Evolutionary conservation across 306 rosid genomes (phyloP).

Genomic region (Inga leiocalycina): DNA sequence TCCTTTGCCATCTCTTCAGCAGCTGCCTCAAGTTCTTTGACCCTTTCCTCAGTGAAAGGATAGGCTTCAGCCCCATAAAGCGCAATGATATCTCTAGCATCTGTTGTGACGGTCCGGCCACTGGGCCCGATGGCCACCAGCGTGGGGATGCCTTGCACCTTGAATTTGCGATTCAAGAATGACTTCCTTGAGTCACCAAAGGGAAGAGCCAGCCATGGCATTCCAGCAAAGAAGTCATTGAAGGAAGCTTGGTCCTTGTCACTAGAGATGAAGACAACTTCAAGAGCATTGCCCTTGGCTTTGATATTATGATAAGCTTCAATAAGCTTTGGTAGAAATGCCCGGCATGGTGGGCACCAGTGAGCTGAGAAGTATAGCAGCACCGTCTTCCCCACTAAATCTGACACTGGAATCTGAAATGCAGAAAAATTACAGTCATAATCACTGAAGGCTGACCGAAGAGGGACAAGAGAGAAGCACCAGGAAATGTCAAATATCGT

Average conservation of each 20-base stretch:
- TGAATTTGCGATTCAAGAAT: conserved; percentile 56
- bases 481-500: not conserved
- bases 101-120: conserved; percentile 64
- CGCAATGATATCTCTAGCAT: conserved; percentile 49
- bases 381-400: conserved; percentile 68
- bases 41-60: conserved; percentile 66
- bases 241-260: conserved; percentile 67
- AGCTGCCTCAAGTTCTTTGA: conserved; percentile 51
- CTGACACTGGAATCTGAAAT: conserved; percentile 65
- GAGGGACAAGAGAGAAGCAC: not conserved
- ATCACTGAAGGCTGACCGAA: not conserved
- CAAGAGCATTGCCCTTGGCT: conserved; percentile 57
- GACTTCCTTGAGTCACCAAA: conserved; percentile 71
- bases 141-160: conserved; percentile 63
- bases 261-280: conserved; percentile 76
- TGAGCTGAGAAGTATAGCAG: conserved; percentile 88
- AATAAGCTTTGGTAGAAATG: conserved; percentile 69
- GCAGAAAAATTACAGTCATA: not conserved
- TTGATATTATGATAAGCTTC: conserved; percentile 67
- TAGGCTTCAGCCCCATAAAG: conserved; percentile 67
- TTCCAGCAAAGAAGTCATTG: conserved; percentile 57
- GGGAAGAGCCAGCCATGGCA: conserved; percentile 95
- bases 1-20: conserved; percentile 54
- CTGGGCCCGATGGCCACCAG: conserved; percentile 62
- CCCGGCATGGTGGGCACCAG: conserved; percentile 82